phyloP scores from a whole-genome alignment of 768 basidiomycete genomes.

The Tricholoma furcatifolium region DNA sequence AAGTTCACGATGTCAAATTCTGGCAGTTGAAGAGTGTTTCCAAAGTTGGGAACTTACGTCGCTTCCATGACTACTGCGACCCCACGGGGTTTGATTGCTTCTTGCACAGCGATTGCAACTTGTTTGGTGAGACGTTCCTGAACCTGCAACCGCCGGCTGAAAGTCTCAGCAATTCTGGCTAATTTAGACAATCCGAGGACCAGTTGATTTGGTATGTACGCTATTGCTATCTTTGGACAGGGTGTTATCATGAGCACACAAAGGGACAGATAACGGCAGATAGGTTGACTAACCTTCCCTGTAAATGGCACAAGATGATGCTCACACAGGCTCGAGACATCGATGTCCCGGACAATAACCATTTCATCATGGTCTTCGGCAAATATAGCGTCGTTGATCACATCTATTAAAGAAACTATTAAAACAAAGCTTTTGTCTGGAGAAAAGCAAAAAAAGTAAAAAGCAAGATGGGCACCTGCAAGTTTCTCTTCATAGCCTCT shows the following conservation, averaged over 20 bases:
- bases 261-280: constrained; percentile 6
- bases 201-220: constrained; percentile 93
- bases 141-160: constrained; percentile 92
- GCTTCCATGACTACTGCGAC: constrained; percentile 99
- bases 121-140: constrained; percentile 98
- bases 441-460: too few relatives aligned
- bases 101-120: constrained; percentile 96
- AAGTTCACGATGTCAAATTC: constrained; percentile 7
- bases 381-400: constrained; percentile 98
- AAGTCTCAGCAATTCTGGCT: constrained; percentile 95
- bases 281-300: constrained; percentile 70
- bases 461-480: constrained; percentile 52
- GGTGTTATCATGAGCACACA: constrained; percentile 20
- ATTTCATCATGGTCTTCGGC: constrained; percentile 99
- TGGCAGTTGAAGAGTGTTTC: constrained; percentile 8
- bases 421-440: constrained; percentile 1
- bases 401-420: constrained; percentile 52
- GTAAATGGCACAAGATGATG: constrained; percentile 98
- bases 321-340: constrained; percentile 96
- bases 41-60: constrained; percentile 53
- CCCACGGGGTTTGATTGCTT: constrained; percentile 95
- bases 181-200: constrained; percentile 96
- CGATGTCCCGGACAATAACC: constrained; percentile 97
- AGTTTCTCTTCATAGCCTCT: constrained; percentile 96
- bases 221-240: constrained; percentile 81